Conservation (phyloP, 1,139 yeast species). For the Taphrina flavorubra region DNA sequence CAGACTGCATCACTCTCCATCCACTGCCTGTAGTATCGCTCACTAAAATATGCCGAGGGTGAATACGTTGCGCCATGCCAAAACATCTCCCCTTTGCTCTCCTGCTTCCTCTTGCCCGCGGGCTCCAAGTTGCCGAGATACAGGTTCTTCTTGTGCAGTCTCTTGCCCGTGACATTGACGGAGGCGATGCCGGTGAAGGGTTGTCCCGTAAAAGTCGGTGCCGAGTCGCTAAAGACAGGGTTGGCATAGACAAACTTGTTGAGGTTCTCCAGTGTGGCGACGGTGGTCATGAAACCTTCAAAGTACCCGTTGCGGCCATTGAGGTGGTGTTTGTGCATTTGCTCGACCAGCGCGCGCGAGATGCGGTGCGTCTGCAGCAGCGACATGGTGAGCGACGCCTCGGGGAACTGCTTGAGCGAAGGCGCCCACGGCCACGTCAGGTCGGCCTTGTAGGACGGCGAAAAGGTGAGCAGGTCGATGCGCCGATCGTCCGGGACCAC, state of each 20-base stretch:
- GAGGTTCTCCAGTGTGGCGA: slow-evolving; percentile 1
- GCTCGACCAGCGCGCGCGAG: slow-evolving; percentile 4
- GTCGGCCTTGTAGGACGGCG: slow-evolving; percentile 16
- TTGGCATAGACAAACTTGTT: slow-evolving; percentile 21
- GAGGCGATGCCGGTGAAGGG: slow-evolving; percentile 24
- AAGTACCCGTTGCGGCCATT: slow-evolving; percentile 11
- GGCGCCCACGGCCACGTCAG: slow-evolving; percentile 14
- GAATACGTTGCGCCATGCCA: slow-evolving; percentile 26
- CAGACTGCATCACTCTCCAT: not conserved
- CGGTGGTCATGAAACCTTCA: slow-evolving; percentile 18
- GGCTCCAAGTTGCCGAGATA: slow-evolving; percentile 13
- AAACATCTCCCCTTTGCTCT: not conserved
- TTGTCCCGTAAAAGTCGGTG: not conserved
- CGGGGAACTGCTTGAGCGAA: slow-evolving; percentile 9
- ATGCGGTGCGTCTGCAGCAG: slow-evolving; percentile 18
- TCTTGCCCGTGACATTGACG: not conserved
- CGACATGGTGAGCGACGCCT: slow-evolving; percentile 7
- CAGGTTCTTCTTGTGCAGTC: slow-evolving; percentile 4
- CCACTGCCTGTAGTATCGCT: slow-evolving; percentile 13
- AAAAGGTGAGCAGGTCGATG: slow-evolving; percentile 11
- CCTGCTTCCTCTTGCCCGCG: not conserved
- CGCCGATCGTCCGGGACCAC: not conserved
- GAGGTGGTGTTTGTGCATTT: slow-evolving; percentile 17
- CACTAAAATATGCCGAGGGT: not conserved
- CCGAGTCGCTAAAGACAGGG: slow-evolving; percentile 7